phyloP scores from a whole-genome alignment of 2,329 filamentous ascomycete genomes.

The Nothophaeocryptopus gaeumannii region DNA sequence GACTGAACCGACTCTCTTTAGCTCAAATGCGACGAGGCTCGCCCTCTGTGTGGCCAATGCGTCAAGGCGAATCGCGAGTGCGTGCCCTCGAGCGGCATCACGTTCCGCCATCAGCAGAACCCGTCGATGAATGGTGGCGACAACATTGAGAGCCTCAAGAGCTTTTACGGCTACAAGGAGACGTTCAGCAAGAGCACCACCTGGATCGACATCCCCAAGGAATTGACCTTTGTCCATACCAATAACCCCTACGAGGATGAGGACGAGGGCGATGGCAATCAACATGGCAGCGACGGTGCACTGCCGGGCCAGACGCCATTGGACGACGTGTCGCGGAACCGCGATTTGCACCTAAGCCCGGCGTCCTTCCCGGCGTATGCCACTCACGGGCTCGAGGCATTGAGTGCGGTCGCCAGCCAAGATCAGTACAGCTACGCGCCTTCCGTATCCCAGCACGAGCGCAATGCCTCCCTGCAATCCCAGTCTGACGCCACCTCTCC shows the following conservation, averaged over 20 bases:
- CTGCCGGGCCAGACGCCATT: neutral
- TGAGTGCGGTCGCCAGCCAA: slow-evolving; percentile 52
- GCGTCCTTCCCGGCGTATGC: slow-evolving; percentile 28
- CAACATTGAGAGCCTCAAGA: slow-evolving; percentile 47
- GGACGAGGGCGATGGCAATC: slow-evolving; percentile 18
- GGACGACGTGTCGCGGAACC: neutral
- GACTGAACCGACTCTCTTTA: slow-evolving; percentile 30
- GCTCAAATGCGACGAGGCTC: slow-evolving; percentile 64
- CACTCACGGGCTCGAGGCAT: slow-evolving; percentile 53
- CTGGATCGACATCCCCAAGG: slow-evolving; percentile 62
- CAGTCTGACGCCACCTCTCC: slow-evolving; percentile 20
- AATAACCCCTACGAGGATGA: slow-evolving; percentile 59
- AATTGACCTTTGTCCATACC: slow-evolving; percentile 61
- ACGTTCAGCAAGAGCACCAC: slow-evolving; percentile 59
- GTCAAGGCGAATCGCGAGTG: slow-evolving; percentile 60
- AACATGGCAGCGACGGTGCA: neutral
- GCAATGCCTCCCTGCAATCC: slow-evolving; percentile 29
- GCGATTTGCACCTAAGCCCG: slow-evolving; percentile 12
- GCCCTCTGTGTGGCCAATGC: slow-evolving; percentile 60
- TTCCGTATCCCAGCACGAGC: slow-evolving; percentile 26
- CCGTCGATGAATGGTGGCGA: slow-evolving; percentile 61
- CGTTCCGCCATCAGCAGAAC: slow-evolving; percentile 68
- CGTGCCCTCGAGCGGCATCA: slow-evolving; percentile 59
- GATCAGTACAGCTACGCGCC: slow-evolving; percentile 40
- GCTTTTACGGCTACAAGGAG: slow-evolving; percentile 66